Conservation (phyloP, 495 filamentous ascomycete species). For the Bombardia bombarda region DNA sequence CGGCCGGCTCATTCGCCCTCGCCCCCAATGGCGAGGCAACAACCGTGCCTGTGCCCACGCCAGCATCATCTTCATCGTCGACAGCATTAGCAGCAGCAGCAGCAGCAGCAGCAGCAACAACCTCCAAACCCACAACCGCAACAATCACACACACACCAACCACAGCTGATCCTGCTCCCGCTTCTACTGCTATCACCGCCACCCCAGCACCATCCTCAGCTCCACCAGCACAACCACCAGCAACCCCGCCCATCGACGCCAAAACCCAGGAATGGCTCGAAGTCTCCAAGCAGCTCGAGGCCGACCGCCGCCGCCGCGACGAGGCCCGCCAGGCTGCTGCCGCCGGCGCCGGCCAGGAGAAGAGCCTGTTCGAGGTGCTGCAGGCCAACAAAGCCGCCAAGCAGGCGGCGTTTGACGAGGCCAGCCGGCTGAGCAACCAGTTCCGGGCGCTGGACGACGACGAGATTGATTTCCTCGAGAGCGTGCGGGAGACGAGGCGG, state of each 20-base stretch:
- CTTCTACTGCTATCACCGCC: neutral
- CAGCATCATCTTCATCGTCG: constrained; percentile 1
- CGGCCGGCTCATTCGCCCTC: constrained; percentile 67
- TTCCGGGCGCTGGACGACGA: constrained; percentile 91
- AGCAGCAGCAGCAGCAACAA: neutral
- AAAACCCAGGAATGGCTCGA: constrained; percentile 51
- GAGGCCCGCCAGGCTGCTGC: constrained; percentile 41
- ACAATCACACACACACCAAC: neutral
- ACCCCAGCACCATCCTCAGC: neutral
- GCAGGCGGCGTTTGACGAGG: constrained; percentile 94
- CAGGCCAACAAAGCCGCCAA: constrained; percentile 96
- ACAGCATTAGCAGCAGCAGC: neutral
- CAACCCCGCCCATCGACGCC: neutral
- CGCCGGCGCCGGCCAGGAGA: constrained; percentile 48
- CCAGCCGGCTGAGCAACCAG: constrained; percentile 78
- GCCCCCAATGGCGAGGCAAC: constrained; percentile 25
- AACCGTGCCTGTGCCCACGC: neutral
- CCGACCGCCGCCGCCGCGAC: constrained; percentile 45
- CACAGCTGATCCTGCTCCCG: constrained; percentile 3
- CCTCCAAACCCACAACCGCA: neutral
- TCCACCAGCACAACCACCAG: neutral
- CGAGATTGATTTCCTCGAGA: constrained; percentile 86
- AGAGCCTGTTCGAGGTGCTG: constrained; percentile 76
- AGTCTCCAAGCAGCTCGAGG: constrained; percentile 76
- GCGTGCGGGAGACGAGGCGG: constrained; percentile 58